Percentiles rank a stretch among this genome's conserved stretches.
These are phyloP conservation scores for Kwoniella botswanensis DNA, from an alignment of 768 basidiomycete species.

Conservation along the genomic window DNA sequence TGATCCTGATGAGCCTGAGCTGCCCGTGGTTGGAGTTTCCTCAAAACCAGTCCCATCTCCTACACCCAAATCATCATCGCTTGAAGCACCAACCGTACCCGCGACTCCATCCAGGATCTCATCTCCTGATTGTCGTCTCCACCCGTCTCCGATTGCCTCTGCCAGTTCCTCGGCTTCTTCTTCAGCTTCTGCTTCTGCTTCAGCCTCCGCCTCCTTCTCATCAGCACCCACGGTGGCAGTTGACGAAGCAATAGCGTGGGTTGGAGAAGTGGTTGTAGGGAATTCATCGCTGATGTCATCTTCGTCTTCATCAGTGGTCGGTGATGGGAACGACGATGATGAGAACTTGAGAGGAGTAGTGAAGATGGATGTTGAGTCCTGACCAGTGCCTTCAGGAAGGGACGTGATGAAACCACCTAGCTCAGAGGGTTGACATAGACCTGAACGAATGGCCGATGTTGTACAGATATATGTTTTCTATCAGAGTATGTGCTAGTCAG, in stretches of 20 bases:
- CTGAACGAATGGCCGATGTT: conserved; percentile 67
- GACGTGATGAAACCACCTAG: conserved; percentile 90
- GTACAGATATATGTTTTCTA: conserved; percentile 96
- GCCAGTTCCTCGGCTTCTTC: conserved; percentile 23
- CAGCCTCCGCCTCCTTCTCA: conserved; percentile 25
- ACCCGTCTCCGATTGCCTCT: conserved; percentile 20
- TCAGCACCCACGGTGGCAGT: neutral
- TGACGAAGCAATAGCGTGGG: neutral
- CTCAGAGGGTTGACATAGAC: conserved; percentile 70
- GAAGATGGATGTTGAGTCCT: conserved; percentile 84
- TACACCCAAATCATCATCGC: conserved; percentile 18
- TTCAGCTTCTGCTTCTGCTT: conserved; percentile 25
- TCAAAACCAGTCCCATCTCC: conserved; percentile 1
- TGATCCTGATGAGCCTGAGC: neutral
- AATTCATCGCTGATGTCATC: conserved; percentile 12
- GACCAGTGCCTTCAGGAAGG: conserved; percentile 67
- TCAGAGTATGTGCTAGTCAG: neutral
- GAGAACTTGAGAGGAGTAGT: conserved; percentile 74
- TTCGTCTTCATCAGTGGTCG: conserved; percentile 10
- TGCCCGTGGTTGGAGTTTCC: conserved; percentile 12
- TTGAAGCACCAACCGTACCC: neutral
- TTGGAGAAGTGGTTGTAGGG: neutral
- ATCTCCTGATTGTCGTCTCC: conserved; percentile 14
- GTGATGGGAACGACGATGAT: conserved; percentile 21
- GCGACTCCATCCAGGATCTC: conserved; percentile 20